Evolutionary conservation across 2,329 filamentous ascomycete species (phyloP), one percentile per base, ranked within the genome.

Genomic region (Ophiocordyceps robertsii): DNA sequence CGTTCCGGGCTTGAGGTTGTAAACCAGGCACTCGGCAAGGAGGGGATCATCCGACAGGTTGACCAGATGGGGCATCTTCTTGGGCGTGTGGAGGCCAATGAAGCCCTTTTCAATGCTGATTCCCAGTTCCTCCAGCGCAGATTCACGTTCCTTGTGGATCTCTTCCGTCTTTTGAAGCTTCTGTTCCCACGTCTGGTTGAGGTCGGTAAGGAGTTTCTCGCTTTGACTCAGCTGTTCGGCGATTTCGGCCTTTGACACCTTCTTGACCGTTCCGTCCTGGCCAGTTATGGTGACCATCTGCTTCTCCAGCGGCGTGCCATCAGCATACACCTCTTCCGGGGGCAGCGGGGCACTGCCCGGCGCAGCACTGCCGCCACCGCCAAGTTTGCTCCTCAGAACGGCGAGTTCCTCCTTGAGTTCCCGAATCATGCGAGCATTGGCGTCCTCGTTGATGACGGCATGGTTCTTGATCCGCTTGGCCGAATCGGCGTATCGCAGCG

Each of bases 381-480:
- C 82, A 13, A 98, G 74, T 58, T 98, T 96, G 53, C 85, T 82
- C 53, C 92, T 77, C 44, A 98, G 69, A 47, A 94, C 72, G 1
- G 85, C 77, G 44, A 98, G 65, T 57, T 98, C 92, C 61, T 98
- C 92, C 60, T 98, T 98, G 48, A 98, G 70, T 59, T 98, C 92
- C 61, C 92, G 77, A 49, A 98, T 96, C 92, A 98, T 98, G 53
- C 92, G 84, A 46, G 92, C 92, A 58, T 98, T 98, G 38, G 92
- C 90, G 64, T 98, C 92, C 62, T 98, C 92, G 68, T 98, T 98
- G 62, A 98, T 84, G 40, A 98, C 92, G 44, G 92, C 92, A 62
- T 98, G 92, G 67, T 98, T 98, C 86, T 96, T 96, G 73, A 98
- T 98, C 54, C 92, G 81, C 68, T 98, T 98, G 24, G 92, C 92